Percentiles rank a stretch among this genome's conserved stretches.
These are phyloP conservation scores for Fusarium xyrophilum DNA, from an alignment of 2,329 filamentous ascomycete genomes.

Conservation along the genomic window DNA sequence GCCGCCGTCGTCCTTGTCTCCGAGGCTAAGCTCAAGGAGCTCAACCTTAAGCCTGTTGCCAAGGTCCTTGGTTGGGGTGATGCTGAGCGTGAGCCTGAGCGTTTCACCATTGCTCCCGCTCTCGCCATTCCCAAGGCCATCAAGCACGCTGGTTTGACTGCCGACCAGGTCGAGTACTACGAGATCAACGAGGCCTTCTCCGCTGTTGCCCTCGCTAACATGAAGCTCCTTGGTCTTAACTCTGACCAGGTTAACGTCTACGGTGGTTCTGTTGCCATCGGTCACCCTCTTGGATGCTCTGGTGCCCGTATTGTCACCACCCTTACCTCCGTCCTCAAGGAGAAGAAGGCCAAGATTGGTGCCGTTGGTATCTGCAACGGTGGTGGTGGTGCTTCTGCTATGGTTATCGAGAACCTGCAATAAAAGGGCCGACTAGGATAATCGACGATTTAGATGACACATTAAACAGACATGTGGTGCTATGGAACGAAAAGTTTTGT, in stretches of 20 bases:
- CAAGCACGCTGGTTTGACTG: slow-evolving; percentile 85
- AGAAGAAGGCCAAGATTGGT: slow-evolving; percentile 93
- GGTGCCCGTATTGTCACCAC: slow-evolving; percentile 94
- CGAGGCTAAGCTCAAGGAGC: slow-evolving; percentile 90
- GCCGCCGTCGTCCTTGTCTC: slow-evolving; percentile 92
- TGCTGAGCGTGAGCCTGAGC: slow-evolving; percentile 86
- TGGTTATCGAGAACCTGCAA: slow-evolving; percentile 82
- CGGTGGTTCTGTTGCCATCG: slow-evolving; percentile 93
- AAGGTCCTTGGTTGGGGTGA: slow-evolving; percentile 99
- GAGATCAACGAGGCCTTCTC: slow-evolving; percentile 99
- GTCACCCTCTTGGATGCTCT: slow-evolving; percentile 91
- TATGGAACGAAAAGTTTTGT: slow-evolving; percentile 35
- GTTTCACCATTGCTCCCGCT: slow-evolving; percentile 93
- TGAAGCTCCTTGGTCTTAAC: slow-evolving; percentile 83
- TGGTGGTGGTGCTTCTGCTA: slow-evolving; percentile 90
- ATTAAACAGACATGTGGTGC: slow-evolving; percentile 22
- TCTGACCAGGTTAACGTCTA: slow-evolving; percentile 93
- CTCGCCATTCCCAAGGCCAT: slow-evolving; percentile 97
- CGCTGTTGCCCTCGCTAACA: slow-evolving; percentile 93
- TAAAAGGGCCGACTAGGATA: slow-evolving; percentile 45
- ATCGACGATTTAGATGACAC: slow-evolving; percentile 39
- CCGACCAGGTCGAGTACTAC: slow-evolving; percentile 84
- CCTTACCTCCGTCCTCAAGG: slow-evolving; percentile 83
- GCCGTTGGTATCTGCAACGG: slow-evolving; percentile 97
- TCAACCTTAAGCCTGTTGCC: slow-evolving; percentile 88